Percentiles rank a stretch among this genome's conserved stretches.
Conservation (phyloP, 169 alveolate species). For the Hammondia hammondi region DNA sequence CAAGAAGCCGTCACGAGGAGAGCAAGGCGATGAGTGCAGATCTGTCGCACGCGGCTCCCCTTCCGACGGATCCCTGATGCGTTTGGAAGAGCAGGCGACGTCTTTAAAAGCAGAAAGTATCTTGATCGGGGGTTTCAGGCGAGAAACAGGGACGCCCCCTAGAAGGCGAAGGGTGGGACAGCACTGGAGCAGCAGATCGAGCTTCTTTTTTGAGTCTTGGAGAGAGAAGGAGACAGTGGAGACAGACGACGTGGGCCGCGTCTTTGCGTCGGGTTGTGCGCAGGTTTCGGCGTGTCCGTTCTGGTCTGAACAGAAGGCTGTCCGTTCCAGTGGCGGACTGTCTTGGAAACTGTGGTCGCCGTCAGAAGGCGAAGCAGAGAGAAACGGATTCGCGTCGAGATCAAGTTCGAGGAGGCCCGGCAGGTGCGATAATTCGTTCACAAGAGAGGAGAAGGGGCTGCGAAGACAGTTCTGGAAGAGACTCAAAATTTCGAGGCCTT, state of each 20-base stretch:
- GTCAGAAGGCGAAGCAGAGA: background rate
- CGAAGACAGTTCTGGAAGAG: conserved; percentile 32
- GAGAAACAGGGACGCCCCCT: background rate
- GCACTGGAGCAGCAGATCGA: background rate
- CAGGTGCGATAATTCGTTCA: background rate
- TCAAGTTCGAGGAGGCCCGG: background rate
- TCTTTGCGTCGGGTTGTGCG: background rate
- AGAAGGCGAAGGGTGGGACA: background rate
- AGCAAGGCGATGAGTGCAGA: background rate
- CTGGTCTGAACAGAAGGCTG: background rate
- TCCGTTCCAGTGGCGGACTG: background rate
- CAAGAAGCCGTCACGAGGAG: background rate
- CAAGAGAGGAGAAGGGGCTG: background rate
- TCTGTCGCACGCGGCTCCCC: too few species aligned
- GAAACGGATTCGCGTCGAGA: conserved; percentile 33
- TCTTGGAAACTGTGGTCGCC: background rate
- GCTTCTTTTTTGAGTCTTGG: background rate
- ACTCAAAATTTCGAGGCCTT: background rate
- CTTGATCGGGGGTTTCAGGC: background rate
- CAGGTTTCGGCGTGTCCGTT: background rate
- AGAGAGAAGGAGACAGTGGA: background rate
- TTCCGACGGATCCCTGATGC: background rate
- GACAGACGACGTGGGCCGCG: background rate
- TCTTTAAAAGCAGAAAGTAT: background rate
- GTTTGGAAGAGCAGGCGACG: background rate